These are phyloP conservation scores for Vigna trinervia DNA, from an alignment of 306 rosid genomes.

Conservation along the genomic window DNA sequence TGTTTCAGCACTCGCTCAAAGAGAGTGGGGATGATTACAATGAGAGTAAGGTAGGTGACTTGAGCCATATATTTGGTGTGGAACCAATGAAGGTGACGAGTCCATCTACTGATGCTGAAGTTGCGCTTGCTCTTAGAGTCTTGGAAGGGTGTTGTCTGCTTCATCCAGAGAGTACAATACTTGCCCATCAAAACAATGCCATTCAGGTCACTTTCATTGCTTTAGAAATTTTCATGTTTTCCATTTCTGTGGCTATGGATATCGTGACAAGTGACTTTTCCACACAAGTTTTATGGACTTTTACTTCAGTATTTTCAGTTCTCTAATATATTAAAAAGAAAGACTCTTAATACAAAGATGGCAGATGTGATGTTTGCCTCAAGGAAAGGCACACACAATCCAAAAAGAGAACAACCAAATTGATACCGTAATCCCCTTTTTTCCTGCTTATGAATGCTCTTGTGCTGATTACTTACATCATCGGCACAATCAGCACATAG, in stretches of 20 bases:
- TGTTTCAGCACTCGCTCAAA: constrained; percentile 78
- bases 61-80: constrained; percentile 77
- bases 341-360: neutral
- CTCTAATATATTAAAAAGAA: neutral
- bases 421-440: neutral
- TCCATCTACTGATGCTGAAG: constrained; percentile 75
- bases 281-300: neutral
- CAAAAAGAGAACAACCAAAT: neutral
- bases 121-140: constrained; percentile 68
- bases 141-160: constrained; percentile 83
- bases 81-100: constrained; percentile 75
- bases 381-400: neutral
- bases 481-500: constrained; percentile 58
- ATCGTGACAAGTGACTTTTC: neutral
- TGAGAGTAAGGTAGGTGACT: constrained; percentile 56
- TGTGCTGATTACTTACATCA: constrained; percentile 52
- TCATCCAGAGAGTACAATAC: constrained; percentile 61
- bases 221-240: neutral
- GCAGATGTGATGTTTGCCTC: neutral
- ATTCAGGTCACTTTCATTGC: constrained; percentile 53
- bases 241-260: neutral
- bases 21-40: constrained; percentile 58
- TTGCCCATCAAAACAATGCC: constrained; percentile 69
- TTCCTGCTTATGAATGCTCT: constrained; percentile 63
- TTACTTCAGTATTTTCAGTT: neutral